Conservation (phyloP, 202 grass and related monocot genomes). For the Miscanthus sacchariflorus region DNA sequence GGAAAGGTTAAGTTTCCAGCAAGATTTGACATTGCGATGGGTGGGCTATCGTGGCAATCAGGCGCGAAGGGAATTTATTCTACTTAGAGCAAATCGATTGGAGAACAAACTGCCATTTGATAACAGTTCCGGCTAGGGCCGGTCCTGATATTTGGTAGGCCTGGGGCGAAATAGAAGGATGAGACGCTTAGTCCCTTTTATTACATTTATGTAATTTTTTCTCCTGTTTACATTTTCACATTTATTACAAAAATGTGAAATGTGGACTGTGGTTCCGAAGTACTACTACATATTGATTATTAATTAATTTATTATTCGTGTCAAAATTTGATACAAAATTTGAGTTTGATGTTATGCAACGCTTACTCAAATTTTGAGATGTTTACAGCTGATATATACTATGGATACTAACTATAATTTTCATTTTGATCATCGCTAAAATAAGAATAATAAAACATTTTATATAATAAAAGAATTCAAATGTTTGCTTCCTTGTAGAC, state of each 20-base stretch:
- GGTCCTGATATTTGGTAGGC: too few relatives aligned
- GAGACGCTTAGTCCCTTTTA: neutral
- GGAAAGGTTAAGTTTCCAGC: neutral
- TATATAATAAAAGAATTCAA: neutral
- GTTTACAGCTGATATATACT: neutral
- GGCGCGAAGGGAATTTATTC: neutral
- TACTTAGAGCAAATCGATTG: neutral
- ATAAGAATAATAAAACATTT: neutral
- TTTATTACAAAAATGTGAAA: neutral
- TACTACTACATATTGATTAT: neutral
- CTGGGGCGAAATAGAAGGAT: too few relatives aligned
- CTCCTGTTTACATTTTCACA: neutral
- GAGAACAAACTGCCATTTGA: neutral
- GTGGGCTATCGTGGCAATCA: neutral
- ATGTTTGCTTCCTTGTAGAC: neutral
- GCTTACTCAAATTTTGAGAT: neutral
- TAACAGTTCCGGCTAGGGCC: neutral
- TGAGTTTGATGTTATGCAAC: neutral
- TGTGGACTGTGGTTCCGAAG: too few relatives aligned
- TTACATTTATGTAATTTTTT: neutral
- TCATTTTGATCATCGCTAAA: neutral
- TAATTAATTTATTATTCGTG: constrained; percentile 9
- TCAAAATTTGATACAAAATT: neutral
- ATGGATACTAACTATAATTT: constrained; percentile 2
- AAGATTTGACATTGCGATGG: neutral